Base-by-base conservation (phyloP, 1,284 basidiomycete species). In the Ustilago sp. region DNA sequence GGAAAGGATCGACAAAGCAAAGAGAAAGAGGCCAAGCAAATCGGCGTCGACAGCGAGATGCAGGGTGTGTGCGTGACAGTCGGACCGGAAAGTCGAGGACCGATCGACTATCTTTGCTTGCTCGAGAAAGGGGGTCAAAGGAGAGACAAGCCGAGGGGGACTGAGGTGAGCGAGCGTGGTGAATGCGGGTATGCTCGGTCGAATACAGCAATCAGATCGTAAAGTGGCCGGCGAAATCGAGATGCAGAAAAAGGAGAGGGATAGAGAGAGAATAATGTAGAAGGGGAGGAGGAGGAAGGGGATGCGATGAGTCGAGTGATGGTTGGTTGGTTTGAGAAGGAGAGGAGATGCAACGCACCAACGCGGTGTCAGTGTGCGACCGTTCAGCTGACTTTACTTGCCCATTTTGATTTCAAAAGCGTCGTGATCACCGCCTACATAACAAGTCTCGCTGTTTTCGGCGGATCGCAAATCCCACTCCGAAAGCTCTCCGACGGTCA, bases 141-240 rank as follows among this genome's bases (percentile, higher is more conserved):
- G 60, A 23, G 19, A 36, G 32, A 31, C 19, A 63, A 35, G 63
- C 69, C 69, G 69, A 72, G 57, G 53, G 53, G 28, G 36, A 64
- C 69, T 57, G 67, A 59, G 56, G 36, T 13, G 36, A 23, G 45
- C 31, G 35, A 52, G 32, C 3, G 32, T 35, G 15, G 3, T 13
- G 34, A 19, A 51, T 28, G 23, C 13, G 48, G 23, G n/a, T 51
- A 45, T 41, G 47, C 50, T 48, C 15, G 50, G 19, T 52, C 35
- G 35, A 23, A 54, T 23, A 28, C 23, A 9, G 47, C 28, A 50
- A 50, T 28, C 43, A 45, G 43, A 45, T 45, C 11, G 5, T 41
- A 19, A 34, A 36, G 34, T 36, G 51, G 34, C 51, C 51, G 53
- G 15, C 38, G 53, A 38, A 55, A 23, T 13, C 4, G 8, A 19